Percentiles rank a stretch among this genome's conserved stretches.
Evolutionary conservation across 495 filamentous ascomycete genomes (phyloP).

Genomic region (Physcia stellaris): DNA sequence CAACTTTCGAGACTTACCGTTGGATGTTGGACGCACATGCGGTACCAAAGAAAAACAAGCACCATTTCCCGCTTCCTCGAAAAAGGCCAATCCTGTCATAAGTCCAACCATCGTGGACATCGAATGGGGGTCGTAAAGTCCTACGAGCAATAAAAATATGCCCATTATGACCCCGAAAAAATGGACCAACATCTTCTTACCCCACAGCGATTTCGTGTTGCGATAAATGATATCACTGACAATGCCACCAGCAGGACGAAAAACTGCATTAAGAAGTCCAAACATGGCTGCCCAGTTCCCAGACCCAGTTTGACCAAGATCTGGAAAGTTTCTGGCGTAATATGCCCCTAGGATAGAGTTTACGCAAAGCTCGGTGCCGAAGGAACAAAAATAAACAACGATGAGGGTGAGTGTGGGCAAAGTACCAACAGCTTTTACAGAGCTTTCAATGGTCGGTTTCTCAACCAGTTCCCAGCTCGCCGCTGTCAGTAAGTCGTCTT

Average conservation of each 20-base stretch:
- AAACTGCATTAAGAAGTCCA: constrained; percentile 66
- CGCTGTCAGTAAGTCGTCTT: constrained; percentile 39
- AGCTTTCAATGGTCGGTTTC: constrained; percentile 45
- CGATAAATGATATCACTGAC: constrained; percentile 58
- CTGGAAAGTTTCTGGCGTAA: constrained; percentile 60
- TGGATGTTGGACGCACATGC: constrained; percentile 62
- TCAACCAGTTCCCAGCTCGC: constrained; percentile 40
- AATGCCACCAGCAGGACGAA: constrained; percentile 58
- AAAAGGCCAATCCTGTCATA: constrained; percentile 55
- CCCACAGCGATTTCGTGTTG: constrained; percentile 43
- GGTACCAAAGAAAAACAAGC: constrained; percentile 71
- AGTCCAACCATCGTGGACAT: constrained; percentile 59
- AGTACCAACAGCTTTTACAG: constrained; percentile 39
- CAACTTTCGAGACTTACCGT: constrained; percentile 29
- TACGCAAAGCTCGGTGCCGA: constrained; percentile 70
- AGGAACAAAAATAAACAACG: constrained; percentile 62
- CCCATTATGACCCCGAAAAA: constrained; percentile 49
- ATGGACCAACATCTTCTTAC: constrained; percentile 59
- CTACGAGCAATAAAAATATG: constrained; percentile 52
- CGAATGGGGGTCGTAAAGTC: constrained; percentile 41
- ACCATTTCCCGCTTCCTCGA: constrained; percentile 70
- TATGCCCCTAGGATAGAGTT: constrained; percentile 67
- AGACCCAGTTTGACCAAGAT: constrained; percentile 53
- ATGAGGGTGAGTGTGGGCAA: constrained; percentile 51
- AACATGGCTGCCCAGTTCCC: constrained; percentile 77